Evolutionary conservation across 1,284 basidiomycete genomes (phyloP).

Genomic region (Malassezia yamatoensis): DNA sequence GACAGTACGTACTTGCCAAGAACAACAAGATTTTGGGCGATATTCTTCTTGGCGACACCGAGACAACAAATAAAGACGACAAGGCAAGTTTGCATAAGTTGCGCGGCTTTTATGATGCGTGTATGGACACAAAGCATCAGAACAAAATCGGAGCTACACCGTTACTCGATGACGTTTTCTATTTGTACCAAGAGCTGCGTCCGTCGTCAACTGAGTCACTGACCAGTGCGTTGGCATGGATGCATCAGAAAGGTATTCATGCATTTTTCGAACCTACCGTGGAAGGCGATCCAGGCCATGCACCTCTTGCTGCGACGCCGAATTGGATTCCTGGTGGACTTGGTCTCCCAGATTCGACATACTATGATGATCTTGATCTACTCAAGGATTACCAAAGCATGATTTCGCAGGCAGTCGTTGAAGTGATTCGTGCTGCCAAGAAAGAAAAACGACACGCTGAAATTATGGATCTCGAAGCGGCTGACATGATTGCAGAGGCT

Average conservation of each 20-base stretch:
- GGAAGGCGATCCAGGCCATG: constrained; percentile 79
- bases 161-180: constrained; percentile 49
- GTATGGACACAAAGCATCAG: constrained; percentile 60
- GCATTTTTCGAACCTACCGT: constrained; percentile 68
- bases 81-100: constrained; percentile 66
- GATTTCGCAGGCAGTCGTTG: constrained; percentile 59
- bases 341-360: constrained; percentile 86
- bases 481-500: constrained; percentile 59
- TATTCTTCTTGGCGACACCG: constrained; percentile 38
- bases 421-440: constrained; percentile 47
- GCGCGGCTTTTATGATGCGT: constrained; percentile 68
- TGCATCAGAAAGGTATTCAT: constrained; percentile 62
- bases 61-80: constrained; percentile 51
- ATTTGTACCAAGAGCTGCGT: constrained; percentile 41
- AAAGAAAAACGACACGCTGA: constrained; percentile 48
- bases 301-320: constrained; percentile 74
- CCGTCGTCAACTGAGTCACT: constrained; percentile 44
- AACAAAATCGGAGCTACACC: constrained; percentile 51
- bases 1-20: constrained; percentile 22
- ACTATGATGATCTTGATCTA: constrained; percentile 71
- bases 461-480: constrained; percentile 54
- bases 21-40: constrained; percentile 47
- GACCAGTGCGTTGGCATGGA: constrained; percentile 67
- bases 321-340: constrained; percentile 75
- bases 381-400: constrained; percentile 63